Evolutionary conservation across 2,329 filamentous ascomycete species (phyloP).

Genomic region (Epichloe hybrida): DNA sequence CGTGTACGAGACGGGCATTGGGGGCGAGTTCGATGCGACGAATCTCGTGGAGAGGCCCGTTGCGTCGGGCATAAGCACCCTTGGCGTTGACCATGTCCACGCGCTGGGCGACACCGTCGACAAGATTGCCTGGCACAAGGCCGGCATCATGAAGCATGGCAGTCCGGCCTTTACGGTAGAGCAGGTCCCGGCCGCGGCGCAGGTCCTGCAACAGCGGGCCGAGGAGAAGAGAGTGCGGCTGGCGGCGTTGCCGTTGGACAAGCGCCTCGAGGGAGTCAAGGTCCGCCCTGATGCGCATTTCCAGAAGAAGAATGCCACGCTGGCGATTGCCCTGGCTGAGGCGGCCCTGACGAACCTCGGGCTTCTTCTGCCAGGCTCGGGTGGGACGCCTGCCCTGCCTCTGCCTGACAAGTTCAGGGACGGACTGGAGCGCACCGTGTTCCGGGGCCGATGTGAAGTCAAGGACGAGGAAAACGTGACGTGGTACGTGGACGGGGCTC

Average conservation of each 20-base stretch:
- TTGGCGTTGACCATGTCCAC: constrained; percentile 56
- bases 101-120: constrained; percentile 48
- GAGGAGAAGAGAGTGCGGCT: constrained; percentile 36
- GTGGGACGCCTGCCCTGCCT: constrained; percentile 30
- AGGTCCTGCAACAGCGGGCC: constrained; percentile 37
- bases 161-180: constrained; percentile 43
- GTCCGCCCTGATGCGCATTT: constrained; percentile 41
- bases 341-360: constrained; percentile 32
- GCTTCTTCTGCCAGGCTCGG: constrained; percentile 14
- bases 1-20: constrained; percentile 54
- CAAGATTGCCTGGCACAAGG: constrained; percentile 62
- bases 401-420: constrained; percentile 43
- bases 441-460: constrained; percentile 66
- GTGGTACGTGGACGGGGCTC: constrained; percentile 90
- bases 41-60: constrained; percentile 48
- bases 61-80: constrained; percentile 47
- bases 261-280: constrained; percentile 30
- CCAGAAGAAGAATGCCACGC: constrained; percentile 44
- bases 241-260: constrained; percentile 31
- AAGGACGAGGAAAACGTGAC: constrained; percentile 41
- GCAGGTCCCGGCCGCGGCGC: constrained; percentile 32
- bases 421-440: constrained; percentile 62
- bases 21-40: constrained; percentile 58
- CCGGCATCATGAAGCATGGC: constrained; percentile 53
- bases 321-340: constrained; percentile 40